A percentile compares a stretch with the other conserved stretches of the same genome.
phyloP scores from a whole-genome alignment of 2,329 filamentous ascomycete genomes.

The Metarhizium robertsii region DNA sequence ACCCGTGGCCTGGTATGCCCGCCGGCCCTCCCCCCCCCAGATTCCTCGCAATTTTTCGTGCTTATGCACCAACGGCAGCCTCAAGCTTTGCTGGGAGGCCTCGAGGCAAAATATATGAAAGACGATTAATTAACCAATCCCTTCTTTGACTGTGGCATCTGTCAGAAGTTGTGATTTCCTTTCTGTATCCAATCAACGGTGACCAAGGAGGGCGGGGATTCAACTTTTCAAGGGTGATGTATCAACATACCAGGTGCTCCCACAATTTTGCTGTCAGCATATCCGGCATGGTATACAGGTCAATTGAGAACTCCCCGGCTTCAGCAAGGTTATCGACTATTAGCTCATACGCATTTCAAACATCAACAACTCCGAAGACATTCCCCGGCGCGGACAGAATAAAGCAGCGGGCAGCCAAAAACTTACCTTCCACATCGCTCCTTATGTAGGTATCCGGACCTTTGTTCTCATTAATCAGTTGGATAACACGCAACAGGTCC shows the following conservation, averaged over 20 bases:
- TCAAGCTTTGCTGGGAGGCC: neutral
- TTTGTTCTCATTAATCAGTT: constrained; percentile 98
- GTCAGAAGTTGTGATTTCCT: neutral
- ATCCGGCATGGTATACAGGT: constrained; percentile 95
- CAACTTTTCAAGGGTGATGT: neutral
- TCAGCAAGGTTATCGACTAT: constrained; percentile 26
- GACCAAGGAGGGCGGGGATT: neutral
- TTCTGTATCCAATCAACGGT: neutral
- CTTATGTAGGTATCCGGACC: constrained; percentile 88
- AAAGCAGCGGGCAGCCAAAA: constrained; percentile 3
- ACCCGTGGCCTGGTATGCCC: neutral
- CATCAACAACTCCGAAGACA: constrained; percentile 18
- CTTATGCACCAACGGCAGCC: neutral
- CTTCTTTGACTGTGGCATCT: constrained; percentile 27
- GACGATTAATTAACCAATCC: constrained; percentile 20
- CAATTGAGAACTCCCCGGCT: constrained; percentile 96
- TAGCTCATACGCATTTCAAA: constrained; percentile 19
- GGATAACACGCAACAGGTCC: constrained; percentile 86
- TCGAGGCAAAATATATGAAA: neutral
- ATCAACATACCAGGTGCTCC: constrained; percentile 59
- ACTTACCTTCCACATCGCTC: constrained; percentile 89
- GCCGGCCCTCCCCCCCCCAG: neutral
- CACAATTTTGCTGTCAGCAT: constrained; percentile 84
- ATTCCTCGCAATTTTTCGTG: neutral
- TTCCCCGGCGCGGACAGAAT: constrained; percentile 4